Conservation (phyloP, 192 early-diverging fungal genomes). For the Coemansia sp. region DNA sequence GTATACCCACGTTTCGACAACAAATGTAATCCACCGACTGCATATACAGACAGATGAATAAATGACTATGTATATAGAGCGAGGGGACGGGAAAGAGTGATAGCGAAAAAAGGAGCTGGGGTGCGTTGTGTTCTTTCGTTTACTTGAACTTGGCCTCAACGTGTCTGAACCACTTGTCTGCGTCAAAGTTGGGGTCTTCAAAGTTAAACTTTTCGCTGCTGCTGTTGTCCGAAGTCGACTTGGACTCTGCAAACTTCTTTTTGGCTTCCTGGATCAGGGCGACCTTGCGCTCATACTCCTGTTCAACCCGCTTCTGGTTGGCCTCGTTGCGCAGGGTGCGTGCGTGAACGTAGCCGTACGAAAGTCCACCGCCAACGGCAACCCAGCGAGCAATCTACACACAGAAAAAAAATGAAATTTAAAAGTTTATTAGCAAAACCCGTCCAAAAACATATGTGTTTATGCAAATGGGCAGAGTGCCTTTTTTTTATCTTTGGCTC, state of each 20-base stretch:
- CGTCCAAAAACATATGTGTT: neutral
- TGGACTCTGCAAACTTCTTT: slow-evolving; percentile 47
- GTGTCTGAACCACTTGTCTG: slow-evolving; percentile 52
- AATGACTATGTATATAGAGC: too few relatives aligned
- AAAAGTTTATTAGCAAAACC: neutral
- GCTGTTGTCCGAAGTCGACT: slow-evolving; percentile 15
- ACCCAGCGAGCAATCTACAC: slow-evolving; percentile 56
- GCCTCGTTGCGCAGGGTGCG: slow-evolving; percentile 44
- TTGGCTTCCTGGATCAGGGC: slow-evolving; percentile 55
- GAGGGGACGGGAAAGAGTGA: too few relatives aligned
- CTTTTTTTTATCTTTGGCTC: neutral
- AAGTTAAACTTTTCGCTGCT: slow-evolving; percentile 37
- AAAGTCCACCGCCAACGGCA: slow-evolving; percentile 42
- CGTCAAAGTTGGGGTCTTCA: slow-evolving; percentile 48
- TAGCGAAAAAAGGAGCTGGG: too few relatives aligned
- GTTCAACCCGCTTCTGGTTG: slow-evolving; percentile 29
- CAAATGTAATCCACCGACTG: too few relatives aligned
- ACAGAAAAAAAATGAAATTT: neutral
- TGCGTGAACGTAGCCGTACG: slow-evolving; percentile 47
- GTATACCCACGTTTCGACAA: too few relatives aligned
- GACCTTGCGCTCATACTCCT: slow-evolving; percentile 49
- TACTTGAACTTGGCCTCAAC: slow-evolving; percentile 38
- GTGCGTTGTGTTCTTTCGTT: neutral
- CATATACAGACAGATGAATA: too few relatives aligned
- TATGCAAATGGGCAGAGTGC: neutral